phyloP scores from a whole-genome alignment of 1,139 yeast species.

The Suhomyces yuchorum region DNA sequence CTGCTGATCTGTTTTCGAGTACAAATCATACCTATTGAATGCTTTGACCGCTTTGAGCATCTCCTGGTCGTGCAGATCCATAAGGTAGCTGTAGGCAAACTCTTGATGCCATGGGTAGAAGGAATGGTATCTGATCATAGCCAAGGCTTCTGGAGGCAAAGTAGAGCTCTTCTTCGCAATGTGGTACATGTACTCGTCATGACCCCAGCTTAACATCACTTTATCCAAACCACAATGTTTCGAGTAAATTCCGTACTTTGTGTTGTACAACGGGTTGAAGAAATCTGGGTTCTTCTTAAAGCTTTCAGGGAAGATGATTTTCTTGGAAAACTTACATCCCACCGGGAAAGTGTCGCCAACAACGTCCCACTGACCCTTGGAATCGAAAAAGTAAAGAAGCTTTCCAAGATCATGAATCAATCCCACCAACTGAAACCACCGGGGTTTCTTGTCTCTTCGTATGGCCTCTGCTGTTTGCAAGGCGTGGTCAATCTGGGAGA shows the following conservation, averaged over 20 bases:
- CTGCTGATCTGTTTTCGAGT: slow-evolving; percentile 58
- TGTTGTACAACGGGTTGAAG: slow-evolving; percentile 62
- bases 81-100: slow-evolving; percentile 61
- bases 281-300: slow-evolving; percentile 63
- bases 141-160: slow-evolving; percentile 65
- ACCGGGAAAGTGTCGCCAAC: slow-evolving; percentile 81
- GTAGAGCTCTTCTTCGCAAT: slow-evolving; percentile 65
- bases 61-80: slow-evolving; percentile 64
- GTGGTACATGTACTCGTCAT: slow-evolving; percentile 77
- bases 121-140: slow-evolving; percentile 76
- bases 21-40: slow-evolving; percentile 68
- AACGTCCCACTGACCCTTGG: slow-evolving; percentile 81
- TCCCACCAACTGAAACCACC: slow-evolving; percentile 79
- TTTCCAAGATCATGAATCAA: slow-evolving; percentile 73
- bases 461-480: slow-evolving; percentile 78
- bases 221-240: slow-evolving; percentile 68
- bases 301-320: slow-evolving; percentile 62
- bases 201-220: slow-evolving; percentile 80
- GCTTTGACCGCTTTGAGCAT: slow-evolving; percentile 67
- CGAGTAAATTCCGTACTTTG: slow-evolving; percentile 67
- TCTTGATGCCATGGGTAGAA: slow-evolving; percentile 81
- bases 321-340: slow-evolving; percentile 64
- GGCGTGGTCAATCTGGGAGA: slow-evolving; percentile 76
- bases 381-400: slow-evolving; percentile 66
- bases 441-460: slow-evolving; percentile 63